Percentiles rank a stretch among this genome's conserved stretches.
Evolutionary conservation across 2,329 filamentous ascomycete genomes (phyloP).

Genomic region (Fusarium denticulatum): DNA sequence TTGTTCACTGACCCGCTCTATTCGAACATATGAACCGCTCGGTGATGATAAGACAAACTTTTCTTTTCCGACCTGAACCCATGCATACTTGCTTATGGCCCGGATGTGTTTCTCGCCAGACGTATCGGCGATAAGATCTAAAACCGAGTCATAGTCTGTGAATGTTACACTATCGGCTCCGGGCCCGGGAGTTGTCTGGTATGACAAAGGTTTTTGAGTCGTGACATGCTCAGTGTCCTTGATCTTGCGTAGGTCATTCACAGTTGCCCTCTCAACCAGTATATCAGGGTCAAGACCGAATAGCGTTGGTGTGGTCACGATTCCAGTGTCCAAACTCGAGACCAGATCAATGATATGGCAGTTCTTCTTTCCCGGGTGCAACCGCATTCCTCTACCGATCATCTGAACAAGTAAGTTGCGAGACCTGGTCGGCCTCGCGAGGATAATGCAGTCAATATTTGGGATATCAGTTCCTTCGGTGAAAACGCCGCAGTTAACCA

Average conservation of each 20-base stretch:
- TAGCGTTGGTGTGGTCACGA: slow-evolving; percentile 89
- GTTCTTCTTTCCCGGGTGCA: slow-evolving; percentile 82
- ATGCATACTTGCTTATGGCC: slow-evolving; percentile 77
- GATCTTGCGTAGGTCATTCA: slow-evolving; percentile 68
- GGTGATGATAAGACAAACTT: slow-evolving; percentile 77
- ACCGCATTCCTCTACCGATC: slow-evolving; percentile 92
- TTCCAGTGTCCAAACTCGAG: slow-evolving; percentile 81
- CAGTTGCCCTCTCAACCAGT: slow-evolving; percentile 73
- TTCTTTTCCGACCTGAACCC: slow-evolving; percentile 80
- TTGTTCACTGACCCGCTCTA: slow-evolving; percentile 54
- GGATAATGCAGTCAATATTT: slow-evolving; percentile 91
- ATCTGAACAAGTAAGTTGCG: slow-evolving; percentile 96
- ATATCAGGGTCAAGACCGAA: slow-evolving; percentile 91
- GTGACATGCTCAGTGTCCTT: slow-evolving; percentile 55
- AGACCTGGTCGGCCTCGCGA: slow-evolving; percentile 89
- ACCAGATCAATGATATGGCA: slow-evolving; percentile 99
- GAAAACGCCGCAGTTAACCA: slow-evolving; percentile 95
- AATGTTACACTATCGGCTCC: slow-evolving; percentile 70
- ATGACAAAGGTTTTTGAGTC: slow-evolving; percentile 22
- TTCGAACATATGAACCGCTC: slow-evolving; percentile 68
- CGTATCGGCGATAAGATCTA: slow-evolving; percentile 86
- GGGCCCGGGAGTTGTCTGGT: slow-evolving; percentile 15
- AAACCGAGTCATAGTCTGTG: slow-evolving; percentile 91
- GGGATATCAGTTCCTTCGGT: slow-evolving; percentile 98
- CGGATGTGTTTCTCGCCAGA: slow-evolving; percentile 83